Conservation (phyloP, 306 rosid species). For the Malus asiatica region DNA sequence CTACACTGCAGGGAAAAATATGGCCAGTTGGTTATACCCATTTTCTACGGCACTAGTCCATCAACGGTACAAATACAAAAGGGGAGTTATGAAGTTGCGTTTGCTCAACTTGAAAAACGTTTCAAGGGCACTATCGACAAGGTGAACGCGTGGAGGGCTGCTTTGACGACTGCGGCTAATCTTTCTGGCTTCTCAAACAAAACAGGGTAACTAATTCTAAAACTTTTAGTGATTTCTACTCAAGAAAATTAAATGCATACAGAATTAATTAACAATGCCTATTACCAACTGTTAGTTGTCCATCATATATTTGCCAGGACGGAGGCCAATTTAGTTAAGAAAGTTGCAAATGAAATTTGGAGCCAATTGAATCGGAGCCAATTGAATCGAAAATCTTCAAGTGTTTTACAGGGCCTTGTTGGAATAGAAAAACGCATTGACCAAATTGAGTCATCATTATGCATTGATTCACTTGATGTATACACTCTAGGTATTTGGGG, state of each 20-base stretch:
- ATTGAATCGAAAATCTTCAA: background rate
- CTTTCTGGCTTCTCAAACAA: background rate
- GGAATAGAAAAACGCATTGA: background rate
- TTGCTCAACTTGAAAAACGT: background rate
- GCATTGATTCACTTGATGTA: background rate
- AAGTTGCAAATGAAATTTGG: background rate
- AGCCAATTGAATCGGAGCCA: background rate
- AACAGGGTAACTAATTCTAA: background rate
- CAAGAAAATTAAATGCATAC: no score
- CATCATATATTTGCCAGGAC: background rate
- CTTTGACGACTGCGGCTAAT: background rate
- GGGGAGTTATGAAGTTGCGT: background rate
- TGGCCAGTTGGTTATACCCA: background rate
- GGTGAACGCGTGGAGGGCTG: background rate
- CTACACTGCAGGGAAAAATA: background rate
- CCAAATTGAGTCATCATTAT: background rate
- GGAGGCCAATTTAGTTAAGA: background rate
- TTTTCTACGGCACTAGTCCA: background rate
- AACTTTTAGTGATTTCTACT: no score
- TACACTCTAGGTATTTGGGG: conserved; percentile 19
- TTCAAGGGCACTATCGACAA: background rate
- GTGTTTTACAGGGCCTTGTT: background rate
- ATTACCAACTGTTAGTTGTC: background rate
- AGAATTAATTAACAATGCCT: no score
- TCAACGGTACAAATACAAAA: background rate